phyloP scores from a whole-genome alignment of 163 green algal genomes.

The Chlorella variabilis region DNA sequence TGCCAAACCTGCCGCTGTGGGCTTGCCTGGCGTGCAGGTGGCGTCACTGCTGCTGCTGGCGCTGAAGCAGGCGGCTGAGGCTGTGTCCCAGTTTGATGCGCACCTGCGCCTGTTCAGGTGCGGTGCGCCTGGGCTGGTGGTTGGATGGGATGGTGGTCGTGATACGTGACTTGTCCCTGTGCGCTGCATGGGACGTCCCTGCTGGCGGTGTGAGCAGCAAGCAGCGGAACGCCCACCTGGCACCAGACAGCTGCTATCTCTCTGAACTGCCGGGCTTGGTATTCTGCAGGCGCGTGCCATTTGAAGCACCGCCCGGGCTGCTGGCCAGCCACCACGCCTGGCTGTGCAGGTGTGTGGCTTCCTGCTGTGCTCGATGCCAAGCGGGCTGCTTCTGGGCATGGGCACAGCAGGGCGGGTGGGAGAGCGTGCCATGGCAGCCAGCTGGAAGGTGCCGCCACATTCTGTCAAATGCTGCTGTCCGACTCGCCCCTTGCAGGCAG shows the following conservation, averaged over 20 bases:
- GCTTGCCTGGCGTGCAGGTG: constrained; percentile 36
- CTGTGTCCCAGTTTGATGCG: constrained; percentile 67
- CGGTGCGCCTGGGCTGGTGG: neutral
- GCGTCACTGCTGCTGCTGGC: constrained; percentile 80
- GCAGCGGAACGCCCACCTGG: too few species aligned
- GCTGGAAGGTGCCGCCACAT: too few species aligned
- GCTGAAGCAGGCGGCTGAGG: constrained; percentile 67
- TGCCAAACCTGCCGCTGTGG: neutral
- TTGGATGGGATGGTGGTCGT: too few species aligned
- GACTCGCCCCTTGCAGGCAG: constrained; percentile 52
- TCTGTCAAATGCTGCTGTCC: neutral
- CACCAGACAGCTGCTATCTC: too few species aligned
- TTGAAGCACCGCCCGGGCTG: constrained; percentile 44
- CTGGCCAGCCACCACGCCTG: constrained; percentile 68
- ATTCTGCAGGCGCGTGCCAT: constrained; percentile 38
- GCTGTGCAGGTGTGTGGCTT: constrained; percentile 46
- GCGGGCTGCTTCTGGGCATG: too few species aligned
- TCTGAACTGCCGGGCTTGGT: too few species aligned
- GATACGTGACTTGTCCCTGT: too few species aligned
- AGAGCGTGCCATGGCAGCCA: neutral
- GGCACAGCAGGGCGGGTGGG: neutral
- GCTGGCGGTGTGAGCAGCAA: too few species aligned
- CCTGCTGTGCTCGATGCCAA: too few species aligned
- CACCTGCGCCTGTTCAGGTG: constrained; percentile 54
- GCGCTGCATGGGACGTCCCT: too few species aligned